Evolutionary conservation across 768 basidiomycete genomes (phyloP).

Genomic region (Pisolithus microcarpus): DNA sequence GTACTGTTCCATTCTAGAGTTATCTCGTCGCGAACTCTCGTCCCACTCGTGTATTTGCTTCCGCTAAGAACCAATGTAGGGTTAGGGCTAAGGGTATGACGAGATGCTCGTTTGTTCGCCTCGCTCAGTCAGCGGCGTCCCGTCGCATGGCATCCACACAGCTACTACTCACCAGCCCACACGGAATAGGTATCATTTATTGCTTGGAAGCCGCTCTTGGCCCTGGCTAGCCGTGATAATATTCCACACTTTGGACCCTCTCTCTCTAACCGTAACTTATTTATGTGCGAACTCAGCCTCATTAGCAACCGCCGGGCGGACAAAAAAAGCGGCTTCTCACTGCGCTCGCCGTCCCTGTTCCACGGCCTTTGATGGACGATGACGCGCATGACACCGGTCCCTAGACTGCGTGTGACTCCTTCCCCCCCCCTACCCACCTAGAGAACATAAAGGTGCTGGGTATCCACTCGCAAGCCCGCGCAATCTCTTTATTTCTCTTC

Average conservation of each 20-base stretch:
- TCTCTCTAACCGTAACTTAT: not conserved
- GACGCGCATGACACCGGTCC: not conserved
- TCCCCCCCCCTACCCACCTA: not conserved
- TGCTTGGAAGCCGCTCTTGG: not conserved
- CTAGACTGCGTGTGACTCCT: not conserved
- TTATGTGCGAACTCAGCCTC: not conserved
- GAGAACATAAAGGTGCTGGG: not conserved
- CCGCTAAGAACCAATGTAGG: constrained; percentile 12
- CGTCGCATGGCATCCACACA: constrained; percentile 1
- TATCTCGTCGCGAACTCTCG: too few species aligned
- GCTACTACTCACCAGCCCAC: not conserved
- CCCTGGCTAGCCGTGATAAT: not conserved
- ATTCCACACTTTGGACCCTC: not conserved
- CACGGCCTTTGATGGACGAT: not conserved
- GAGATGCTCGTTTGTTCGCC: constrained; percentile 1
- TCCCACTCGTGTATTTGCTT: not conserved
- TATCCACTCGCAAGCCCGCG: not conserved
- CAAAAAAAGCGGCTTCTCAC: not conserved
- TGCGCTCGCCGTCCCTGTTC: not conserved
- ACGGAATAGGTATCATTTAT: not conserved
- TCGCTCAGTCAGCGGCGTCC: not conserved
- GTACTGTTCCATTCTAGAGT: too few species aligned
- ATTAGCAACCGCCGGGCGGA: not conserved
- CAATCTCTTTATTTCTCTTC: not conserved
- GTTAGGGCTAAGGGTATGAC: constrained; percentile 26